Conservation (phyloP, 768 basidiomycete species). For the Chiua virens region DNA sequence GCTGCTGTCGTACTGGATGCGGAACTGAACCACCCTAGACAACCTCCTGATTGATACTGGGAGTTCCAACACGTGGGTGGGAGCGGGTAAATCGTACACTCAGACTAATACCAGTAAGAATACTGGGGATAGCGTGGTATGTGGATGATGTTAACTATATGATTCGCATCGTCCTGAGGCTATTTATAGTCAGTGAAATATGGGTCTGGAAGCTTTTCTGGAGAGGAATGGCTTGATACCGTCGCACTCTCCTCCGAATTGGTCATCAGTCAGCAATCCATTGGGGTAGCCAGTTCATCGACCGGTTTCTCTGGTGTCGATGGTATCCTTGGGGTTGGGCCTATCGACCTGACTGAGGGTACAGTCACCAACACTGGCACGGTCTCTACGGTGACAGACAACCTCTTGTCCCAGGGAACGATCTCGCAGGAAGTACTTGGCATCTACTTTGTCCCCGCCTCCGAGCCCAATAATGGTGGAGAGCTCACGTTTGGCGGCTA, state of each 20-base stretch:
- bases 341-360: too few species aligned
- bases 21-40: slow-evolving; percentile 11
- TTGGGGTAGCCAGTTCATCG: slow-evolving; percentile 30
- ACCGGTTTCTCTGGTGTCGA: slow-evolving; percentile 31
- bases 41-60: slow-evolving; percentile 27
- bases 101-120: slow-evolving; percentile 7
- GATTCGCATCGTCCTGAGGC: neutral
- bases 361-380: too few species aligned
- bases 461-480: too few species aligned
- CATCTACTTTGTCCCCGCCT: too few species aligned
- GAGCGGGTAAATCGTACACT: slow-evolving; percentile 11
- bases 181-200: neutral
- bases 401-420: too few species aligned
- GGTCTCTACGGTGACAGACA: too few species aligned
- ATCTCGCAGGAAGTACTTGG: too few species aligned
- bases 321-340: too few species aligned
- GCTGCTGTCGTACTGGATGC: neutral
- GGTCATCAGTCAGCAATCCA: slow-evolving; percentile 24
- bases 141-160: neutral
- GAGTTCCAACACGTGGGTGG: slow-evolving; percentile 31
- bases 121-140: slow-evolving; percentile 10
- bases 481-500: too few species aligned
- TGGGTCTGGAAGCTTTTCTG: slow-evolving; percentile 3
- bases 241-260: neutral
- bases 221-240: slow-evolving; percentile 2